phyloP scores from a whole-genome alignment of 2,329 filamentous ascomycete genomes.

The Alternaria sp. region DNA sequence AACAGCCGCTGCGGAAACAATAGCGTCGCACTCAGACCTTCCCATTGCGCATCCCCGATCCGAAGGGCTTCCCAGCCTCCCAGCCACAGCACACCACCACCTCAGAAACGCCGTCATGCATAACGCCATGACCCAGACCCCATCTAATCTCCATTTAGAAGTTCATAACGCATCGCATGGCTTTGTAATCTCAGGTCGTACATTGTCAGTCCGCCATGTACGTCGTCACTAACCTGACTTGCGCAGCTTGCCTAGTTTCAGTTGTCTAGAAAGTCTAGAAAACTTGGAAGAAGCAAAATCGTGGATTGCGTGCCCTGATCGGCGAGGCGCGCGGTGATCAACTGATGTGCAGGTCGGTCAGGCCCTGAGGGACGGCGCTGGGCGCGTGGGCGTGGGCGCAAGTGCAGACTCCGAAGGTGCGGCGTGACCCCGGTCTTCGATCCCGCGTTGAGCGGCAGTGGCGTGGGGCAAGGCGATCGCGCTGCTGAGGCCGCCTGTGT shows the following conservation, averaged over 20 bases:
- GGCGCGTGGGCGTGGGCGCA: neutral
- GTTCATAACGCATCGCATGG: neutral
- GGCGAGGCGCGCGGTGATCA: neutral
- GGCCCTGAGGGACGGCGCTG: neutral
- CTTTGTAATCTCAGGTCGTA: neutral
- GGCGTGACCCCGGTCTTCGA: constrained; percentile 1
- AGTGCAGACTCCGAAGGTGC: neutral
- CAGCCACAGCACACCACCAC: constrained; percentile 1
- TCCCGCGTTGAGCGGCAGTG: constrained; percentile 11
- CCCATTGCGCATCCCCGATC: neutral
- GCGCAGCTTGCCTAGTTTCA: neutral
- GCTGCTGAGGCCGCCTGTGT: neutral
- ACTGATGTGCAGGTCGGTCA: constrained; percentile 2
- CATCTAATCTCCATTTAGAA: constrained; percentile 1
- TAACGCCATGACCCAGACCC: neutral
- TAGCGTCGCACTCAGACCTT: neutral
- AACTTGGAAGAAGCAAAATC: neutral
- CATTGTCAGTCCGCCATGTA: neutral
- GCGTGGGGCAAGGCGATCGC: constrained; percentile 2
- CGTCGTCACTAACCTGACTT: neutral
- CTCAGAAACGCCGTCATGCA: constrained; percentile 6
- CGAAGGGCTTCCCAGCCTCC: constrained; percentile 3
- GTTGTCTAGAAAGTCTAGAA: neutral
- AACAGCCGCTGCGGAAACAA: neutral
- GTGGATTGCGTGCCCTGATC: neutral